Conservation (phyloP, 1,284 basidiomycete genomes). For the Sanguinoderma infundibulare region DNA sequence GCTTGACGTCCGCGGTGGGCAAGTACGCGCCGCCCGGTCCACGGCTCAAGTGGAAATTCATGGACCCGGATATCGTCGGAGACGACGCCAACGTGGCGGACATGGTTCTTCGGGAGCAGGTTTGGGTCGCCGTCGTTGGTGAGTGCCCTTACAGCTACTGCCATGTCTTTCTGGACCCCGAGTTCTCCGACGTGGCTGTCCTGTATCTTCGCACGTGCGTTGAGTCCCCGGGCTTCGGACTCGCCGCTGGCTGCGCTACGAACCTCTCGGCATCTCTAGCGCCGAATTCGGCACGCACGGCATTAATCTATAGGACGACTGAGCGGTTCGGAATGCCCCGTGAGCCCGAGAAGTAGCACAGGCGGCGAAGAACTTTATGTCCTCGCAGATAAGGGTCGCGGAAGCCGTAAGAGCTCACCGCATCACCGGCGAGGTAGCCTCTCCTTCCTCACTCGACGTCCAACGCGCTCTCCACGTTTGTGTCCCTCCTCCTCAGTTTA, state of each 20-base stretch:
- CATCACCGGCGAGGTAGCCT: too few species aligned
- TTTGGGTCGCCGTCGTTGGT: conserved; percentile 43
- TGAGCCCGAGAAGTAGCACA: neutral
- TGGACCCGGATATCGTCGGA: conserved; percentile 28
- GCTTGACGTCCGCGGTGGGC: conserved; percentile 34
- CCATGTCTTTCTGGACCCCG: too few species aligned
- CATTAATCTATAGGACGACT: neutral
- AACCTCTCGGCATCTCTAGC: conserved; percentile 1
- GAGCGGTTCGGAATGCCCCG: neutral
- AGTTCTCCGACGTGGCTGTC: too few species aligned
- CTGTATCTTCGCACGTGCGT: too few species aligned
- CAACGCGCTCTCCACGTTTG: too few species aligned
- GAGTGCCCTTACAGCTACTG: too few species aligned
- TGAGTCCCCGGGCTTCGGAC: too few species aligned
- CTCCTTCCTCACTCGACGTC: too few species aligned
- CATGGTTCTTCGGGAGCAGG: conserved; percentile 36
- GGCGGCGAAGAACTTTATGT: neutral
- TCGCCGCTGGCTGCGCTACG: neutral
- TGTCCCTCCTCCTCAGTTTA: too few species aligned
- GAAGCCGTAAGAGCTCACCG: too few species aligned
- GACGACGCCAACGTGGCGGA: conserved; percentile 34
- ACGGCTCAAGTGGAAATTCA: conserved; percentile 37
- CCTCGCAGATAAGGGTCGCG: neutral
- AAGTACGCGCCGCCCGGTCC: conserved; percentile 32
- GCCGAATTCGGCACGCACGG: neutral